Evolutionary conservation across 2,329 filamentous ascomycete species (phyloP).

Genomic region (Madurella fahalii): DNA sequence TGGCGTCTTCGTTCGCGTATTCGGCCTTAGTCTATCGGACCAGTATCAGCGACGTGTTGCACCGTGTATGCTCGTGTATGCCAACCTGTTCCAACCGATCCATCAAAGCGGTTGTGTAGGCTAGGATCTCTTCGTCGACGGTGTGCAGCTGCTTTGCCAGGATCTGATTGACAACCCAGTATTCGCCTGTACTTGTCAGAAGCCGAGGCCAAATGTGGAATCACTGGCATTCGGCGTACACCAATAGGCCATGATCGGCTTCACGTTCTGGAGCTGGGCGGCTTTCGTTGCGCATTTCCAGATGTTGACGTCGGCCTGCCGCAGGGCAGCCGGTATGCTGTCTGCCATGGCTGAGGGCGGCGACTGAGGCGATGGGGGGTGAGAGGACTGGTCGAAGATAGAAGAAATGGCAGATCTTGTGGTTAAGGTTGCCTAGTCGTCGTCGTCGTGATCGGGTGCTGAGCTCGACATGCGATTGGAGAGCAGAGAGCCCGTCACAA

Average conservation of each 20-base stretch:
- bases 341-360: slow-evolving; percentile 59
- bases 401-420: neutral
- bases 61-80: neutral
- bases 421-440: no score
- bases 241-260: slow-evolving; percentile 92
- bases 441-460: no score
- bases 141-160: slow-evolving; percentile 75
- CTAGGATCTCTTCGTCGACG: slow-evolving; percentile 69
- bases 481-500: no score
- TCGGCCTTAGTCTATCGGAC: slow-evolving; percentile 63
- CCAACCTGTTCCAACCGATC: slow-evolving; percentile 79
- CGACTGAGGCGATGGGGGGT: neutral
- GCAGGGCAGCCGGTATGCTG: slow-evolving; percentile 66
- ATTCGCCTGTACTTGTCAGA: slow-evolving; percentile 60
- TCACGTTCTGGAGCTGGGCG: slow-evolving; percentile 75
- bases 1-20: slow-evolving; percentile 73
- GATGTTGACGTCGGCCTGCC: slow-evolving; percentile 69
- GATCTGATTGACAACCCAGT: slow-evolving; percentile 91
- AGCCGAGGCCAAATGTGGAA: neutral
- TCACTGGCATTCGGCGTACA: slow-evolving; percentile 54
- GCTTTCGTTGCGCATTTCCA: slow-evolving; percentile 76
- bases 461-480: no score
- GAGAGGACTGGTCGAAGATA: no score
- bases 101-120: slow-evolving; percentile 80
- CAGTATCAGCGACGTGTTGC: neutral